phyloP scores from a whole-genome alignment of 345 rosid genomes.

The Populus deltoides region DNA sequence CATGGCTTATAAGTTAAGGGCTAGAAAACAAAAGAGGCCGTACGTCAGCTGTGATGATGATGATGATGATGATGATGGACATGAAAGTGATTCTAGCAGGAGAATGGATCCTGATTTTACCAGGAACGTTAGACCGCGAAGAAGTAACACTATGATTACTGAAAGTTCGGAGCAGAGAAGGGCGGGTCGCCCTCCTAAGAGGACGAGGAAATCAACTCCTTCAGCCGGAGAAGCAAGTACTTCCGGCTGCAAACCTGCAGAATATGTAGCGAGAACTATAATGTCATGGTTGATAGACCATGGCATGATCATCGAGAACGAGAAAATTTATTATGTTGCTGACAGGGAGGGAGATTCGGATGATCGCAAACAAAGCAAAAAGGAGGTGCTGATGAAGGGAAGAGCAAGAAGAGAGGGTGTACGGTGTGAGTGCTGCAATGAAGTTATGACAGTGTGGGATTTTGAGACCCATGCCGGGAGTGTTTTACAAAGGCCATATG shows the following conservation, averaged over 20 bases:
- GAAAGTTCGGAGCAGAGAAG: background rate
- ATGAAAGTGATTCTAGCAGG: background rate
- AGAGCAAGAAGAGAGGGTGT: constrained; percentile 9
- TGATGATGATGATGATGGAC: background rate
- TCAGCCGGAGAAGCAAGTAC: no score
- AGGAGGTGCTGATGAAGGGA: background rate
- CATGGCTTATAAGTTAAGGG: constrained; percentile 10
- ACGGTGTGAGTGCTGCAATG: constrained; percentile 18
- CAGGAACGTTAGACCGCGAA: background rate
- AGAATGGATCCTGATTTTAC: constrained; percentile 13
- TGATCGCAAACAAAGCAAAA: background rate
- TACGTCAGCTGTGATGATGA: background rate
- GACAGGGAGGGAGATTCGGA: background rate
- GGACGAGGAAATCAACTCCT: no score
- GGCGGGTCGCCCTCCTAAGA: background rate
- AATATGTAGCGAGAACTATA: constrained; percentile 5
- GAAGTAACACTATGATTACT: background rate
- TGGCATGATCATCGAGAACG: background rate
- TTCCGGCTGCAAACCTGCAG: no score
- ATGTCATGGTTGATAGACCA: constrained; percentile 24
- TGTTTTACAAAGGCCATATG: background rate
- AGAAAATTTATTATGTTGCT: background rate
- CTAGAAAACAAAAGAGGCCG: background rate
- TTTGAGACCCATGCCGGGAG: constrained; percentile 26
- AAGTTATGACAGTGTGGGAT: background rate